Percentiles rank a stretch among this genome's conserved stretches.
These are phyloP conservation scores for Vaccinium darrowii DNA, from an alignment of 148 eudicot species.

Conservation along the genomic window DNA sequence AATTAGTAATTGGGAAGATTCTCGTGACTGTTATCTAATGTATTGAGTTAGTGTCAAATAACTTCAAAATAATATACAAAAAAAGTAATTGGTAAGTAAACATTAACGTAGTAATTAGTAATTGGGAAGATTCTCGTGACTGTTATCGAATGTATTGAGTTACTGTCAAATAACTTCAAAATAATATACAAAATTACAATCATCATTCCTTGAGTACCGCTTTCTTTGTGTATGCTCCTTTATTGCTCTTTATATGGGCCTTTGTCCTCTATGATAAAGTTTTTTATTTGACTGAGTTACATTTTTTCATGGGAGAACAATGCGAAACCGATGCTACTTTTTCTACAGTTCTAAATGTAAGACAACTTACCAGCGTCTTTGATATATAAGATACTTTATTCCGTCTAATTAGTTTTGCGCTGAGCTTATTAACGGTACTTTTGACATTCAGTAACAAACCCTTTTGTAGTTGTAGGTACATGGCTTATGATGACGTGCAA, in stretches of 20 bases:
- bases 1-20: not conserved
- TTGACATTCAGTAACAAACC: not conserved
- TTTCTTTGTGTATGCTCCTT: not conserved
- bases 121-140: not conserved
- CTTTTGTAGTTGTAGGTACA: not conserved
- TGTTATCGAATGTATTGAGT: not conserved
- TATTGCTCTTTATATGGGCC: not conserved
- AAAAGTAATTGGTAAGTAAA: conserved; percentile 64
- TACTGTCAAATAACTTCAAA: not conserved
- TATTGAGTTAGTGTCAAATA: not conserved
- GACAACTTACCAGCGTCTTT: not conserved
- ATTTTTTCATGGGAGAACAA: not conserved
- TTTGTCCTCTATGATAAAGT: not conserved
- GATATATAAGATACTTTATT: not conserved
- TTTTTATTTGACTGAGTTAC: not conserved
- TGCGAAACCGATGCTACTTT: not conserved
- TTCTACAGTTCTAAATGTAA: not conserved
- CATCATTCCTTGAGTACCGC: not conserved
- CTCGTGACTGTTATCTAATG: not conserved
- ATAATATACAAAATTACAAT: not conserved
- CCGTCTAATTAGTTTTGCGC: not conserved
- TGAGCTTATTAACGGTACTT: not conserved
- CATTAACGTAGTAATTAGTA: not conserved
- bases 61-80: conserved; percentile 20
- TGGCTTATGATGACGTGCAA: not conserved